A percentile compares a stretch with the other conserved stretches of the same genome.
These are phyloP conservation scores for Liriodendron chinense DNA, from an alignment of 164 flowering plant species.

Conservation along the genomic window DNA sequence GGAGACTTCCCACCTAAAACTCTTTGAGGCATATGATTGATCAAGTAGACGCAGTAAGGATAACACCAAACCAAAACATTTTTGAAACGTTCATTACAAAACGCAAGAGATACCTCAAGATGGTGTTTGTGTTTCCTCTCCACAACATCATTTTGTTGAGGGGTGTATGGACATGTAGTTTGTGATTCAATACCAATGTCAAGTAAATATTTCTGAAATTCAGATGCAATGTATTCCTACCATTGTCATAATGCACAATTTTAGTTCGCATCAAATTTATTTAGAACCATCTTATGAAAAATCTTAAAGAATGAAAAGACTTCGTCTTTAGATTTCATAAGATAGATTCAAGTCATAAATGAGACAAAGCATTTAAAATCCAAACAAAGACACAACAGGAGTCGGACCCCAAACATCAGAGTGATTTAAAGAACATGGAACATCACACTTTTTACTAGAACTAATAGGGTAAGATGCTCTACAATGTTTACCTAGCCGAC, in stretches of 20 bases:
- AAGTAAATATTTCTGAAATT: neutral
- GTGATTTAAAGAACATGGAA: neutral
- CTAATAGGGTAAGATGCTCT: neutral
- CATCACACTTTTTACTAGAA: neutral
- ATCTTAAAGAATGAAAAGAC: neutral
- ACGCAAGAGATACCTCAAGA: neutral
- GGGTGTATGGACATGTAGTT: neutral
- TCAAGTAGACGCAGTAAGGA: neutral
- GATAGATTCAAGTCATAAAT: neutral
- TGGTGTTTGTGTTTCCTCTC: neutral
- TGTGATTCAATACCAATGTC: neutral
- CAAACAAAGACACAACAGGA: neutral
- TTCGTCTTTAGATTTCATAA: neutral
- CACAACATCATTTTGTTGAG: neutral
- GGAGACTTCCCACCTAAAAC: neutral
- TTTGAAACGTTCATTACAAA: neutral
- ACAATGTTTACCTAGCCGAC: neutral
- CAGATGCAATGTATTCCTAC: neutral
- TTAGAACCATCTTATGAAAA: neutral
- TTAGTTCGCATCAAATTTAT: neutral
- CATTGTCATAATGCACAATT: neutral
- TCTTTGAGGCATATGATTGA: neutral
- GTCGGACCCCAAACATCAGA: neutral
- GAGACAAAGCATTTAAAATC: neutral
- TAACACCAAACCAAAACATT: neutral